A percentile compares a stretch with the other conserved stretches of the same genome.
Conservation (phyloP, 176 grass and related monocot species). For the Oryza brachyantha region DNA sequence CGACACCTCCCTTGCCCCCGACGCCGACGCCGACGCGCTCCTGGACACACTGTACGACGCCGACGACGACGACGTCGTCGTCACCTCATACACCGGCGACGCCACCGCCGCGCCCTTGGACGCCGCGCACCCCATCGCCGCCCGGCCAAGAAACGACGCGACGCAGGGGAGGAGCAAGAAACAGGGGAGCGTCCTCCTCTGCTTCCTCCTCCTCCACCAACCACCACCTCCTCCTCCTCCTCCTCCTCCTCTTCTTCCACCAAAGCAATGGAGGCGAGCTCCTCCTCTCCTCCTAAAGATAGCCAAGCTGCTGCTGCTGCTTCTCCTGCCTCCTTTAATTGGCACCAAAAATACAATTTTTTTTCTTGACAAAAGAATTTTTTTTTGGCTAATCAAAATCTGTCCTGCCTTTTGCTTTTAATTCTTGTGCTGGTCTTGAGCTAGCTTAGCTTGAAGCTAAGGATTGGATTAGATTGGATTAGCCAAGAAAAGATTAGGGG, state of each 20-base stretch:
- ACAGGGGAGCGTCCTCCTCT: constrained; percentile 39
- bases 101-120: constrained; percentile 43
- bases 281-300: constrained; percentile 56
- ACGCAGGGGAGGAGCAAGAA: constrained; percentile 40
- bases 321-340: constrained; percentile 40
- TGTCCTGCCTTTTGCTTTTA: constrained; percentile 41
- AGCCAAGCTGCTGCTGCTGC: background rate
- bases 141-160: constrained; percentile 2
- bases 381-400: background rate
- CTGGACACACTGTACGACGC: constrained; percentile 21
- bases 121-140: constrained; percentile 76
- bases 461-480: background rate
- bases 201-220: constrained; percentile 23
- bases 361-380: no score
- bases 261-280: constrained; percentile 12
- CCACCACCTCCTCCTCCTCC: background rate
- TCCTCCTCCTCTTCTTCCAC: constrained; percentile 1
- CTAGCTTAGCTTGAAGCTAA: no score
- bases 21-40: constrained; percentile 33
- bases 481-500: constrained; percentile 9
- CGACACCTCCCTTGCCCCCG: constrained; percentile 2
- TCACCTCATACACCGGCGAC: constrained; percentile 49
- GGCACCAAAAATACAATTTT: background rate
- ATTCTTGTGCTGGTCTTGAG: constrained; percentile 38
- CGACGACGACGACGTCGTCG: background rate